Evolutionary conservation across 768 basidiomycete species (phyloP).

Genomic region (Hypsizygus marmoreus): DNA sequence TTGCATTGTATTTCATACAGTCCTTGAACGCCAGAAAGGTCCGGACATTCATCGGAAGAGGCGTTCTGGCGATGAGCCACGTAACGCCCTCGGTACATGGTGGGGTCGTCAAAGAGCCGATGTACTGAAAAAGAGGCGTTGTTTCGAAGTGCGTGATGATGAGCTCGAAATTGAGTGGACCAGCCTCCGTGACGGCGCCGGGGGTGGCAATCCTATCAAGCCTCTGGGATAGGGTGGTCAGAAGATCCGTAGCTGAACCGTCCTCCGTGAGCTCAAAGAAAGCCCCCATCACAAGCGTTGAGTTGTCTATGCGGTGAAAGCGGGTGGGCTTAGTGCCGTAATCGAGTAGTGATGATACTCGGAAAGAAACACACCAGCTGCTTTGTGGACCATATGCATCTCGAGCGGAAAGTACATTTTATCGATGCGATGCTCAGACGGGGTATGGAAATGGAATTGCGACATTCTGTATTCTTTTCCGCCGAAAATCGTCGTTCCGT

Average conservation of each 20-base stretch:
- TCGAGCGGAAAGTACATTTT: slow-evolving; percentile 12
- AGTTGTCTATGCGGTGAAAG: not conserved
- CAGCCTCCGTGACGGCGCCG: not conserved
- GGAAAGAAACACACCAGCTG: not conserved
- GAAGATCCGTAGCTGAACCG: slow-evolving; percentile 1
- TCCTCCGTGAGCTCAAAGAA: slow-evolving; percentile 8
- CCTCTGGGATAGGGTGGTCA: not conserved
- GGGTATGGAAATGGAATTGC: slow-evolving; percentile 18
- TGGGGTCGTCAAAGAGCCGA: slow-evolving; percentile 15
- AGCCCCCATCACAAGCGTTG: slow-evolving; percentile 3
- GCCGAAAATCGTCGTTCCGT: not conserved
- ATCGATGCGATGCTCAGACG: slow-evolving; percentile 11
- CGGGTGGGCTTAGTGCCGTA: too few relatives aligned
- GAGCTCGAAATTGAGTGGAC: not conserved
- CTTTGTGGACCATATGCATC: slow-evolving; percentile 15
- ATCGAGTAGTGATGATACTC: too few relatives aligned
- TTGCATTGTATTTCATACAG: slow-evolving; percentile 11
- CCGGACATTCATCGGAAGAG: slow-evolving; percentile 2
- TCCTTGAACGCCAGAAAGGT: slow-evolving; percentile 9
- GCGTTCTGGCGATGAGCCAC: slow-evolving; percentile 7
- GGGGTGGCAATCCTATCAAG: not conserved
- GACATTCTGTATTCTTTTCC: not conserved
- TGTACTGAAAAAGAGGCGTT: slow-evolving; percentile 2
- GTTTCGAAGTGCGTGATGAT: not conserved
- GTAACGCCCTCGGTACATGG: slow-evolving; percentile 10